phyloP scores from a whole-genome alignment of 257 asterid species.

The Echium plantagineum region DNA sequence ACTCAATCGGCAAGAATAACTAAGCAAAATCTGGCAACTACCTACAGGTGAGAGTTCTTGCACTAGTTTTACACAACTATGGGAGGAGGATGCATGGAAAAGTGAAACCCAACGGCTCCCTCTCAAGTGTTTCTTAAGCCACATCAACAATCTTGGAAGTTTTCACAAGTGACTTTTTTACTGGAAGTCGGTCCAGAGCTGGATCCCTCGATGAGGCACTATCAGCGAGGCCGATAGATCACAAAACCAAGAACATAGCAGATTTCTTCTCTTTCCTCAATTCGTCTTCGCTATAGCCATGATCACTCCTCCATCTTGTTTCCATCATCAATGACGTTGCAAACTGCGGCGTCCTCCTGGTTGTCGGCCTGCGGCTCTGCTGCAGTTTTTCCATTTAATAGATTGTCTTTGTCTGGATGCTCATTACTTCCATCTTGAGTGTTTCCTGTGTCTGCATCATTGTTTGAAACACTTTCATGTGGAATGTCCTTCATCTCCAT shows the following conservation, averaged over 20 bases:
- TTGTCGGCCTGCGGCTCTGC: background rate
- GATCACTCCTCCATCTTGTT: constrained; percentile 11
- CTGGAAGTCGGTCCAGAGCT: background rate
- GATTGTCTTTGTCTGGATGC: constrained; percentile 6
- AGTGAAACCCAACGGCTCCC: no score
- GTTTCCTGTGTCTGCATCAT: constrained; percentile 13
- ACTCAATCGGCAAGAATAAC: no score
- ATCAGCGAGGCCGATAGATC: no score
- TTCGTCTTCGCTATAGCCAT: background rate
- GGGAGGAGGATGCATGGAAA: no score
- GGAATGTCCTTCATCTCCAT: constrained; percentile 17
- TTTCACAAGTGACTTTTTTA: no score
- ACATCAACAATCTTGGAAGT: background rate
- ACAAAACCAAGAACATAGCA: no score
- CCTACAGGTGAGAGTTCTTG: no score
- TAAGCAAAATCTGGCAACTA: no score
- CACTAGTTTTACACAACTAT: no score
- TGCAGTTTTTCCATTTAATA: constrained; percentile 7
- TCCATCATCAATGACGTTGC: background rate
- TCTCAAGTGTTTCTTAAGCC: background rate
- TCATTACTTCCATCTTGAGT: constrained; percentile 16
- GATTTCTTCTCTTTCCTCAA: background rate
- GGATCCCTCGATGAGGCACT: background rate
- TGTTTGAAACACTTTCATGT: constrained; percentile 14
- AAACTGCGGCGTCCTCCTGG: constrained; percentile 2